Evolutionary conservation across 2,329 filamentous ascomycete species (phyloP).

Genomic region (Aspergillus viridinutans): DNA sequence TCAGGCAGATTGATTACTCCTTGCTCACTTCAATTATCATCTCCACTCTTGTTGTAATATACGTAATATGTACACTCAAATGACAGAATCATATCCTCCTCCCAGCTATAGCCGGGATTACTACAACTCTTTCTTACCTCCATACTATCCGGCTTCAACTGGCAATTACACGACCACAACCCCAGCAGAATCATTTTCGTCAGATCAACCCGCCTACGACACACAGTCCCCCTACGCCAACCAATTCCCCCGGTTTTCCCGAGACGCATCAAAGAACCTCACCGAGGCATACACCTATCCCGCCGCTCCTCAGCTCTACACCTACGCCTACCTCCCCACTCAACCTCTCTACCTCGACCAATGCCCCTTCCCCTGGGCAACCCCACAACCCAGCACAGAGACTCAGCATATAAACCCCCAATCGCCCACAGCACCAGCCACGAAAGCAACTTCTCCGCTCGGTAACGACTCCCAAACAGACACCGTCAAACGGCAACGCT

Average conservation of each 20-base stretch:
- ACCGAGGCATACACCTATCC: background rate
- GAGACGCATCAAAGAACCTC: background rate
- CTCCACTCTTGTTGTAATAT: background rate
- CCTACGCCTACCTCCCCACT: background rate
- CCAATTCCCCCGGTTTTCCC: background rate
- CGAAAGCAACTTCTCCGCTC: no score
- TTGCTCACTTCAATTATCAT: background rate
- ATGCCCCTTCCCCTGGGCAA: background rate
- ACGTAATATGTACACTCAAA: background rate
- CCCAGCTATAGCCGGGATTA: background rate
- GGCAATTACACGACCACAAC: background rate
- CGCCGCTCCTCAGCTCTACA: background rate
- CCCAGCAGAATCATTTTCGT: background rate
- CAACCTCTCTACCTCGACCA: background rate
- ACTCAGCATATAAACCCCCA: background rate
- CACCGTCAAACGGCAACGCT: background rate
- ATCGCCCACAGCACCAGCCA: background rate
- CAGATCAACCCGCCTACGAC: background rate
- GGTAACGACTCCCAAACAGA: background rate
- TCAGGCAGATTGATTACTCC: background rate
- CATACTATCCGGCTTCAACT: background rate
- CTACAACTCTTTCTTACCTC: background rate
- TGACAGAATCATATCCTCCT: background rate
- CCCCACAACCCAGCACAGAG: background rate
- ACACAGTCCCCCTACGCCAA: background rate